phyloP scores from a whole-genome alignment of 2,329 filamentous ascomycete species.

The Sporothrix inflata region DNA sequence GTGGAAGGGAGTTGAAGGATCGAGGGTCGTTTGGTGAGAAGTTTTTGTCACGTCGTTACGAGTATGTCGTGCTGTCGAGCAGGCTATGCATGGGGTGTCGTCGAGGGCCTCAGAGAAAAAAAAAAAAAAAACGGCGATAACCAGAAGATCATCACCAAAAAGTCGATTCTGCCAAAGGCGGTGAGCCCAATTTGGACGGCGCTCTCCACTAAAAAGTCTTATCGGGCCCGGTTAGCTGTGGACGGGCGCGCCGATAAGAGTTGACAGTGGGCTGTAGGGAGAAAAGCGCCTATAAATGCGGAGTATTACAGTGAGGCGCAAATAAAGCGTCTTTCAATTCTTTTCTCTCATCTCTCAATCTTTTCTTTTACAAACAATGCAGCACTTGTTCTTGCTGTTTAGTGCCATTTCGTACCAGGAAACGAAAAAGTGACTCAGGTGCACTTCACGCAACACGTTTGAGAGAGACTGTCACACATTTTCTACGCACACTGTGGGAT shows the following conservation, averaged over 20 bases:
- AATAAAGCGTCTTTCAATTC: no score
- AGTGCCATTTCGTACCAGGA: no score
- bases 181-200: background rate
- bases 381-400: no score
- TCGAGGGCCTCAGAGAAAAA: background rate
- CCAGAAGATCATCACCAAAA: constrained; percentile 23
- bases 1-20: background rate
- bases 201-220: constrained; percentile 17
- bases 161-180: constrained; percentile 32
- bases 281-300: no score
- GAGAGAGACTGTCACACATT: no score
- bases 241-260: background rate
- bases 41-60: background rate
- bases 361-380: no score
- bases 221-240: background rate
- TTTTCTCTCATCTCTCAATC: no score
- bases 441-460: no score
- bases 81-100: background rate
- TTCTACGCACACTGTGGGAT: no score
- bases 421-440: no score
- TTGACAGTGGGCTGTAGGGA: no score
- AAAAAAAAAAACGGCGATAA: constrained; percentile 22
- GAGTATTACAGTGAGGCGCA: no score
- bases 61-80: background rate
- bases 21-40: background rate